These are phyloP conservation scores for Coemansia sp. DNA, from an alignment of 192 early-diverging fungal species.

Conservation along the genomic window DNA sequence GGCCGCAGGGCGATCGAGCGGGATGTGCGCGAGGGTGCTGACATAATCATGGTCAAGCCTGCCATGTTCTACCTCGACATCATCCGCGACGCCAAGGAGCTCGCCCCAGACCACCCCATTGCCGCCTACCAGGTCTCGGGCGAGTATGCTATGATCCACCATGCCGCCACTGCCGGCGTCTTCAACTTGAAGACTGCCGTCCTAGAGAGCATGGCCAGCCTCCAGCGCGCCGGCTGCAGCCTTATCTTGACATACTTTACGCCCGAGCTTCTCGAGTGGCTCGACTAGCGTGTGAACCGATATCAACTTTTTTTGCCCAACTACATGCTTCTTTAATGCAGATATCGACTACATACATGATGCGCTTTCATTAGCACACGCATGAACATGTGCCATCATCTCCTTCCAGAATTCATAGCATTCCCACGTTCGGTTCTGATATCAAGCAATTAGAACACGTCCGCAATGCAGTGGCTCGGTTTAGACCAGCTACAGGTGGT, in stretches of 20 bases:
- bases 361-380: not conserved
- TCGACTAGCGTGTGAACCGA: conserved; percentile 50
- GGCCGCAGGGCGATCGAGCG: conserved; percentile 86
- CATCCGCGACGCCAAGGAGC: conserved; percentile 78
- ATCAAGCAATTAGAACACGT: no score
- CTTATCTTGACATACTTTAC: conserved; percentile 97
- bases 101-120: conserved; percentile 81
- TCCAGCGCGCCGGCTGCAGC: conserved; percentile 87
- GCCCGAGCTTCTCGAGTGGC: conserved; percentile 89
- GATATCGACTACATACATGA: not conserved
- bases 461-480: no score
- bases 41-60: conserved; percentile 98
- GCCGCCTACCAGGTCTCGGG: conserved; percentile 97
- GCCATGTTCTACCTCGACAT: conserved; percentile 95
- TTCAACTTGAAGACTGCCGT: conserved; percentile 85
- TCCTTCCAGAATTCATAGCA: no score
- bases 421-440: no score
- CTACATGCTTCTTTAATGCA: not conserved
- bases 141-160: conserved; percentile 83
- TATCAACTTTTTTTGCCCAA: not conserved
- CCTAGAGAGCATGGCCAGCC: conserved; percentile 78
- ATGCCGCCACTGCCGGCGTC: conserved; percentile 79
- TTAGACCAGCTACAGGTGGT: no score
- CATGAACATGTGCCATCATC: no score
- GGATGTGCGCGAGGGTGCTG: conserved; percentile 92